phyloP scores from a whole-genome alignment of 805 yeast species.

The Wickerhamomyces rabaulensis region DNA sequence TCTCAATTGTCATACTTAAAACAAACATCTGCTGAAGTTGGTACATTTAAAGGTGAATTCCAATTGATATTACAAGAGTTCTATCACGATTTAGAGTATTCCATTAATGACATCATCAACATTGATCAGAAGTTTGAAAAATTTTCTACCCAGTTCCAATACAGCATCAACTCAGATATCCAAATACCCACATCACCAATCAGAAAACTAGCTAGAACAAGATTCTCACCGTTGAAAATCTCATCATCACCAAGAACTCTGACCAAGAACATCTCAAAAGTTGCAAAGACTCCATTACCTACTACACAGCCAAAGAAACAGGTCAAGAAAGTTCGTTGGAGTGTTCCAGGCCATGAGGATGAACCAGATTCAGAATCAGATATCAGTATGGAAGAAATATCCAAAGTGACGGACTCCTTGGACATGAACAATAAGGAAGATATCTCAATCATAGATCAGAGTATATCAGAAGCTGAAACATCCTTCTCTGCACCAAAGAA shows the following conservation, averaged over 20 bases:
- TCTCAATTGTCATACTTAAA: slow-evolving; percentile 12
- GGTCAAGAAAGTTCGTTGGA: slow-evolving; percentile 43
- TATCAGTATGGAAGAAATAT: slow-evolving; percentile 21
- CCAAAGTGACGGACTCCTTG: slow-evolving; percentile 17
- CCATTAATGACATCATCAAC: slow-evolving; percentile 25
- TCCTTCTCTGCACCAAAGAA: slow-evolving; percentile 14
- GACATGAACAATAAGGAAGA: slow-evolving; percentile 12
- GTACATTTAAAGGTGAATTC: slow-evolving; percentile 14
- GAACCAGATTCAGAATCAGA: slow-evolving; percentile 17
- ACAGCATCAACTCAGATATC: slow-evolving; percentile 17
- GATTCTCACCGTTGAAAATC: slow-evolving; percentile 17
- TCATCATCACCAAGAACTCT: slow-evolving; percentile 17
- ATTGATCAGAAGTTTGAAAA: slow-evolving; percentile 32
- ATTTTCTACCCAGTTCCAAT: slow-evolving; percentile 24
- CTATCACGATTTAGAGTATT: slow-evolving; percentile 19
- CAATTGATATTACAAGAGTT: slow-evolving; percentile 14
- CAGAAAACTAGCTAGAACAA: slow-evolving; percentile 16
- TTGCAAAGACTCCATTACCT: slow-evolving; percentile 13
- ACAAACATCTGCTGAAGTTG: slow-evolving; percentile 9
- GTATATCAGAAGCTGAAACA: slow-evolving; percentile 14
- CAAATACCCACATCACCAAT: slow-evolving; percentile 23
- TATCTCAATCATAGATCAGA: slow-evolving; percentile 11
- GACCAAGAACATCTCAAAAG: slow-evolving; percentile 7
- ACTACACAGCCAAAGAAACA: slow-evolving; percentile 18
- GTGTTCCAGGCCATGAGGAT: slow-evolving; percentile 25